Conservation (phyloP, 208 protist species). For the Porcisia hertigi region DNA sequence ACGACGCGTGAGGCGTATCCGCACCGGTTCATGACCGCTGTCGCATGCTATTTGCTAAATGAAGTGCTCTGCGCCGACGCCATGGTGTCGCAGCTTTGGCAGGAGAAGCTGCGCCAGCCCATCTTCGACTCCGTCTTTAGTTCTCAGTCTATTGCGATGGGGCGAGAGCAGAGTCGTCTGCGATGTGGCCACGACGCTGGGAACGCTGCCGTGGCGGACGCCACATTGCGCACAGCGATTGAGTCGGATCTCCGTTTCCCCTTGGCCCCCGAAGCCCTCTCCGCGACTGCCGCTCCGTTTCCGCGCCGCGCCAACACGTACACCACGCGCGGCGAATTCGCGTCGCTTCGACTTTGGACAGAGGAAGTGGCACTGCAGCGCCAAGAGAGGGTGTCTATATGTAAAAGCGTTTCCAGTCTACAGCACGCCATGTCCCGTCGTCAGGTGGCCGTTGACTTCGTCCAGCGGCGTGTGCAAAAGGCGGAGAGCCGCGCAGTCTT, state of each 20-base stretch:
- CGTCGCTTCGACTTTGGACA: slow-evolving; percentile 58
- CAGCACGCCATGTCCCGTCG: slow-evolving; percentile 50
- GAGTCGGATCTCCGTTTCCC: not conserved
- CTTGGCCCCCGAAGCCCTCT: not conserved
- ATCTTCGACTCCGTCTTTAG: slow-evolving; percentile 81
- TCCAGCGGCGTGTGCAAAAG: slow-evolving; percentile 44
- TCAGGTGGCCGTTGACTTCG: slow-evolving; percentile 50
- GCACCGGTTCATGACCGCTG: slow-evolving; percentile 58
- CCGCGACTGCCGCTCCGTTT: not conserved
- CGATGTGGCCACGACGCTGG: not conserved
- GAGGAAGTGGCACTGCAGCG: slow-evolving; percentile 48
- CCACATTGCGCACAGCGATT: slow-evolving; percentile 10
- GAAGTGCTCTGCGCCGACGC: slow-evolving; percentile 64
- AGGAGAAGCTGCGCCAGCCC: slow-evolving; percentile 39
- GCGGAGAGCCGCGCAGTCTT: slow-evolving; percentile 35
- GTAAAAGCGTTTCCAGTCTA: slow-evolving; percentile 37
- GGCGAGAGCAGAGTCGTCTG: slow-evolving; percentile 19
- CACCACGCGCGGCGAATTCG: slow-evolving; percentile 44
- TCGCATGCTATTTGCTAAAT: slow-evolving; percentile 77
- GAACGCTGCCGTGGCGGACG: slow-evolving; percentile 17
- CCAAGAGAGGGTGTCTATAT: slow-evolving; percentile 37
- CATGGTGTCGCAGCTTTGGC: slow-evolving; percentile 50
- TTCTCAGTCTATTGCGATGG: slow-evolving; percentile 35
- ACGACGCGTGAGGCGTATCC: slow-evolving; percentile 31
- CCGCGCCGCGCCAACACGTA: slow-evolving; percentile 40